Conservation (phyloP, 2,329 filamentous ascomycete genomes). For the Ophiostoma tasmaniense region DNA sequence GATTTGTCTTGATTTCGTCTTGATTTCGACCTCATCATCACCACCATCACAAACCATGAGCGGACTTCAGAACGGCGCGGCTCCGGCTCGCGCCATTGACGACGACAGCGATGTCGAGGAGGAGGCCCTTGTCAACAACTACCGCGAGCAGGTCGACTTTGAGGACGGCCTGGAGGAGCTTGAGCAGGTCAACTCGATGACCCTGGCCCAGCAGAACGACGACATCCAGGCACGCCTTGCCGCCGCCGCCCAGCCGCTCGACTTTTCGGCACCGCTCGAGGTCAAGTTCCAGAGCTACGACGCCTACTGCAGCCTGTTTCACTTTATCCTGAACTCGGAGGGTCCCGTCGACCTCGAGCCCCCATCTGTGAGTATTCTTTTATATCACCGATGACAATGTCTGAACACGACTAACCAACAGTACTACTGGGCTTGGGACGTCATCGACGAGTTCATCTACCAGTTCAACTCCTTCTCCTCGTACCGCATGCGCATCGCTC, state of each 20-base stretch:
- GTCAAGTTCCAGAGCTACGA: slow-evolving; percentile 99
- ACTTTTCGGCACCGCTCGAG: slow-evolving; percentile 92
- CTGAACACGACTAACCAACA: slow-evolving; percentile 33
- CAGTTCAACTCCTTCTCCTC: slow-evolving; percentile 99
- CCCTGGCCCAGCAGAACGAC: slow-evolving; percentile 66
- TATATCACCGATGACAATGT: neutral
- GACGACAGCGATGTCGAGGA: slow-evolving; percentile 94
- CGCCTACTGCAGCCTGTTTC: slow-evolving; percentile 98
- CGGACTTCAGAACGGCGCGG: slow-evolving; percentile 52
- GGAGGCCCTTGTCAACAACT: slow-evolving; percentile 91
- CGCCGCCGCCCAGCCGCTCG: slow-evolving; percentile 86
- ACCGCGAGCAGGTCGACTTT: slow-evolving; percentile 83
- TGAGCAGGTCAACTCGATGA: slow-evolving; percentile 63
- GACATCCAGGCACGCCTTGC: slow-evolving; percentile 89
- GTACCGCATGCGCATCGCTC: slow-evolving; percentile 85
- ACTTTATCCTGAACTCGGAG: slow-evolving; percentile 98
- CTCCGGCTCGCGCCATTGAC: slow-evolving; percentile 52
- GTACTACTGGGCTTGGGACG: slow-evolving; percentile 99
- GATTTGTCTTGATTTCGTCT: neutral
- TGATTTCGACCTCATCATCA: neutral
- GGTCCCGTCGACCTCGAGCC: slow-evolving; percentile 97
- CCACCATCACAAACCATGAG: slow-evolving; percentile 38
- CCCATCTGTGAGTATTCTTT: slow-evolving; percentile 57
- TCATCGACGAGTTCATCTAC: slow-evolving; percentile 99
- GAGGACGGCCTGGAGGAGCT: slow-evolving; percentile 72